Conservation (phyloP, 2,329 filamentous ascomycete species). For the Trichophyton schoenleinii region DNA sequence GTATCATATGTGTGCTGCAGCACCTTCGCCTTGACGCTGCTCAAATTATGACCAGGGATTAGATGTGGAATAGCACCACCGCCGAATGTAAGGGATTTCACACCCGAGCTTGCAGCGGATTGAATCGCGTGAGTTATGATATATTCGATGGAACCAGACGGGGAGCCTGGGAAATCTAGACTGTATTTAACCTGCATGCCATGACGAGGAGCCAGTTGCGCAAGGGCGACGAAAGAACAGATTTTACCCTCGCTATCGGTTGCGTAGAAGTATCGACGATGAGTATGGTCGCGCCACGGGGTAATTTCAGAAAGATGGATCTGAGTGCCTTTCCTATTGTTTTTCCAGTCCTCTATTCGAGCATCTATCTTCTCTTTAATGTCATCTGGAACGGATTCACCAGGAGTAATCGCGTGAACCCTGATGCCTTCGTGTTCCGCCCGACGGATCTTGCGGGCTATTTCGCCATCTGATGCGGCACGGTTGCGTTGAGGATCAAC, state of each 20-base stretch:
- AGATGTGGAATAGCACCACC: slow-evolving; percentile 65
- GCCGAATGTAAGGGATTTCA: slow-evolving; percentile 68
- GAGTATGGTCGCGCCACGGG: slow-evolving; percentile 72
- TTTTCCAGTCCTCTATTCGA: slow-evolving; percentile 67
- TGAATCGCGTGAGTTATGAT: slow-evolving; percentile 63
- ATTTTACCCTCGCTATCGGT: slow-evolving; percentile 60
- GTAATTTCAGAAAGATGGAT: slow-evolving; percentile 82
- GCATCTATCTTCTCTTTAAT: slow-evolving; percentile 57
- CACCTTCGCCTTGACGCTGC: slow-evolving; percentile 67
- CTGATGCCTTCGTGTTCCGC: slow-evolving; percentile 75
- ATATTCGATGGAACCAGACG: slow-evolving; percentile 77
- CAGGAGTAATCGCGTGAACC: slow-evolving; percentile 58
- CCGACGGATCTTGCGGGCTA: slow-evolving; percentile 64
- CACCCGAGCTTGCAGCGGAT: slow-evolving; percentile 45
- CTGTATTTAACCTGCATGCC: slow-evolving; percentile 94
- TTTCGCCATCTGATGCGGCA: slow-evolving; percentile 51
- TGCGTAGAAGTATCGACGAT: slow-evolving; percentile 77
- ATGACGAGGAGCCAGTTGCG: slow-evolving; percentile 64
- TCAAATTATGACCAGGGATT: slow-evolving; percentile 67
- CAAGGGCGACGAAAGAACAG: slow-evolving; percentile 65
- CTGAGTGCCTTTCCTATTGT: slow-evolving; percentile 67
- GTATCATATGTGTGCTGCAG: slow-evolving; percentile 71
- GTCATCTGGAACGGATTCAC: slow-evolving; percentile 51
- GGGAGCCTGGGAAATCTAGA: slow-evolving; percentile 79
- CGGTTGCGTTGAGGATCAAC: slow-evolving; percentile 60